A percentile compares a stretch with the other conserved stretches of the same genome.
phyloP scores from a whole-genome alignment of 306 rosid species.

The Quillaja saponaria region DNA sequence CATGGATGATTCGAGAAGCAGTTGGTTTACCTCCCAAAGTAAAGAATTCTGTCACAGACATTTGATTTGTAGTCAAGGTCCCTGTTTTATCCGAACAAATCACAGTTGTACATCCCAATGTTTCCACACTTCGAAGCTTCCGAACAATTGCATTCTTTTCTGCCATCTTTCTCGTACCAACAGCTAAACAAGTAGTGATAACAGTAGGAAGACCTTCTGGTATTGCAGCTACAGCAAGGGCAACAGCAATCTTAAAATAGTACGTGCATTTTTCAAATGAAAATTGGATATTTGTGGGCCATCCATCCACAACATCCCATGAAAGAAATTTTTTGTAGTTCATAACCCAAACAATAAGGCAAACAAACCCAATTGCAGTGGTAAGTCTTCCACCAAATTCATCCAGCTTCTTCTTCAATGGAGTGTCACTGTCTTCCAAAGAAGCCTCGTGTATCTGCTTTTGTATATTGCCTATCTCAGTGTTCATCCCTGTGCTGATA shows the following conservation, averaged over 20 bases:
- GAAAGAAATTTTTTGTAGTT: constrained; percentile 81
- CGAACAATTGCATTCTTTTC: constrained; percentile 84
- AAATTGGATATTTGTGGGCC: constrained; percentile 65
- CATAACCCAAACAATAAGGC: constrained; percentile 78
- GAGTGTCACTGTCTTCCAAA: constrained; percentile 75
- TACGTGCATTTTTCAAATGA: constrained; percentile 87
- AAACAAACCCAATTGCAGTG: constrained; percentile 67
- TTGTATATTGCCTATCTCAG: constrained; percentile 88
- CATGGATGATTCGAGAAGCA: constrained; percentile 58
- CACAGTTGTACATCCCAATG: constrained; percentile 88
- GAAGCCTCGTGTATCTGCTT: constrained; percentile 90
- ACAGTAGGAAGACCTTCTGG: constrained; percentile 97
- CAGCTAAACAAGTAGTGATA: constrained; percentile 85
- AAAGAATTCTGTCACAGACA: constrained; percentile 85
- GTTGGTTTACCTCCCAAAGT: constrained; percentile 83
- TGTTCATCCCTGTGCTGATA: constrained; percentile 69
- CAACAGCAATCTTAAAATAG: constrained; percentile 85
- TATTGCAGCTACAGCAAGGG: constrained; percentile 91
- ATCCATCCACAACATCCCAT: constrained; percentile 78
- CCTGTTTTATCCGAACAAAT: constrained; percentile 92
- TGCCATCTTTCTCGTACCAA: constrained; percentile 89
- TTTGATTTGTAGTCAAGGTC: constrained; percentile 85
- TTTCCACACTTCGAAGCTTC: constrained; percentile 89
- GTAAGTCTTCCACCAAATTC: constrained; percentile 77
- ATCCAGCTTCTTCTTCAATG: constrained; percentile 84